Conservation (phyloP, 2,329 filamentous ascomycete genomes). For the Coniella vitis region DNA sequence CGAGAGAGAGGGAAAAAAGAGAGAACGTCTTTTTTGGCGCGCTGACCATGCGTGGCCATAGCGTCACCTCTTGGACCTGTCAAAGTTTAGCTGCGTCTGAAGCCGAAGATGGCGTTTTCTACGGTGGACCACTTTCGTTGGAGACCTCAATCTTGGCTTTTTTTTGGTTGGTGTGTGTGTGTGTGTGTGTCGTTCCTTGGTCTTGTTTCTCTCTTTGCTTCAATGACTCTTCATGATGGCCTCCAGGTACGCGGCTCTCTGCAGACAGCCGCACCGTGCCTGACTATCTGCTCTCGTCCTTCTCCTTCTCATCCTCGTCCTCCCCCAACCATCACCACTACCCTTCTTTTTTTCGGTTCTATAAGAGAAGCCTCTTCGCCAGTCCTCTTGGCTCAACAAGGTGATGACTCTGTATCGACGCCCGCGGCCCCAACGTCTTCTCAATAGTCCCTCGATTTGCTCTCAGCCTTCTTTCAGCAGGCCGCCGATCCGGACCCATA, state of each 20-base stretch:
- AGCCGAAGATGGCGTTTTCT: neutral
- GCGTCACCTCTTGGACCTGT: neutral
- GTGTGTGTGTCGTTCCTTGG: no score
- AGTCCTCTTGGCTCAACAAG: neutral
- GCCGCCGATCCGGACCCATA: conserved; percentile 12
- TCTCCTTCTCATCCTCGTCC: neutral
- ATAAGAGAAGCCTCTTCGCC: conserved; percentile 9
- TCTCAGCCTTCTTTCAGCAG: conserved; percentile 15
- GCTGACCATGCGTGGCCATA: neutral
- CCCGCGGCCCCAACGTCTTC: conserved; percentile 14
- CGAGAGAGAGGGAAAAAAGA: no score
- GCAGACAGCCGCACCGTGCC: neutral
- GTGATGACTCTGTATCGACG: conserved; percentile 6
- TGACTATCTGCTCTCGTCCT: neutral
- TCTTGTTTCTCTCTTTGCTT: neutral
- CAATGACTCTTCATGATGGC: conserved; percentile 7
- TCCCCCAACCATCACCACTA: neutral
- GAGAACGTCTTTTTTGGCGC: neutral
- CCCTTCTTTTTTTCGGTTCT: neutral
- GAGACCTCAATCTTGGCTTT: conserved; percentile 13
- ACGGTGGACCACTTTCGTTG: conserved; percentile 4
- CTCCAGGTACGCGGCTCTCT: neutral
- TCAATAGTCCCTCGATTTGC: conserved; percentile 12
- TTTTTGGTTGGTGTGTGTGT: no score
- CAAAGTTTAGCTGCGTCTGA: conserved; percentile 1